phyloP scores from a whole-genome alignment of 345 rosid species.

The Erysimum cheiranthoides region DNA sequence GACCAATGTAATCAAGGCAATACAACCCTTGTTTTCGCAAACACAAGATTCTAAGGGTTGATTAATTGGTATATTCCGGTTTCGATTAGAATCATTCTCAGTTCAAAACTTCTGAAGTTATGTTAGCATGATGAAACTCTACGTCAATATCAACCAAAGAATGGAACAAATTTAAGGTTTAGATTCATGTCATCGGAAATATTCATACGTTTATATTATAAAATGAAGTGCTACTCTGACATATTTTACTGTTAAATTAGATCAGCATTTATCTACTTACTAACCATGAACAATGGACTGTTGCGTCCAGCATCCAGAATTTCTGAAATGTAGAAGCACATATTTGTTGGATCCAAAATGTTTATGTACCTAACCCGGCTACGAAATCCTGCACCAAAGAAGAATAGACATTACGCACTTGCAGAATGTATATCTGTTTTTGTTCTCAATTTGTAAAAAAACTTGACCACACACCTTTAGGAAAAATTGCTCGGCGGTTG shows the following conservation, averaged over 20 bases:
- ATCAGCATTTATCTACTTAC: slow-evolving; percentile 27
- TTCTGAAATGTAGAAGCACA: slow-evolving; percentile 84
- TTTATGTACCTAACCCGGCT: slow-evolving; percentile 86
- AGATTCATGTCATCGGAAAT: slow-evolving; percentile 3
- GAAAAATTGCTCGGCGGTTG: slow-evolving; percentile 81
- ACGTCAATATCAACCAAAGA: not conserved
- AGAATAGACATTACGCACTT: slow-evolving; percentile 27
- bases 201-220: not conserved
- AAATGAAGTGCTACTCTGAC: slow-evolving; percentile 10
- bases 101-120: not conserved
- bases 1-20: slow-evolving; percentile 22
- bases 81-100: not conserved
- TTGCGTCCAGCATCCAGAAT: slow-evolving; percentile 76
- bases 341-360: slow-evolving; percentile 80
- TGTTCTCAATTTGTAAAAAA: slow-evolving; percentile 20
- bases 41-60: not conserved
- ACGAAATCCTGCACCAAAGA: slow-evolving; percentile 77
- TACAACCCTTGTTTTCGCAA: not conserved
- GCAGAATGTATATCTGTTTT: slow-evolving; percentile 2
- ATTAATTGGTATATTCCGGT: not conserved
- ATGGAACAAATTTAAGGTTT: not conserved
- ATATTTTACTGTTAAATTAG: not conserved
- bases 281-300: slow-evolving; percentile 88
- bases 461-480: slow-evolving; percentile 65
- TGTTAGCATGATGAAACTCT: not conserved